Percentiles rank a stretch among this genome's conserved stretches.
phyloP scores from a whole-genome alignment of 225 moss, liverwort and hornwort species.

The Bryoerythrophyllum caledonicum region DNA sequence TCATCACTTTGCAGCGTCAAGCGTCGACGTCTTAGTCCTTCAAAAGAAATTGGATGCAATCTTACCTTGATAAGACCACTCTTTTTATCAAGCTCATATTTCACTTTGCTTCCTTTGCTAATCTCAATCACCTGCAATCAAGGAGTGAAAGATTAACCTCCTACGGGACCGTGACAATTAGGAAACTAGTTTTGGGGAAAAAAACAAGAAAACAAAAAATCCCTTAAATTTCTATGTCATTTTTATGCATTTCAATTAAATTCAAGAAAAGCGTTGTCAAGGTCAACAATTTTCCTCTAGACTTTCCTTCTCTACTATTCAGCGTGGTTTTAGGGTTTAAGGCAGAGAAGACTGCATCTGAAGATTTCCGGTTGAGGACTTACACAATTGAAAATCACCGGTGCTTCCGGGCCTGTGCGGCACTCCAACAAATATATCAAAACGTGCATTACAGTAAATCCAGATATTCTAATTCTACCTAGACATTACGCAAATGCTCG shows the following conservation, averaged over 20 bases:
- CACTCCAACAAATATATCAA: constrained; percentile 2
- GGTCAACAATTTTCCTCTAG: too few species aligned
- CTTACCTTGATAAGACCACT: constrained; percentile 86
- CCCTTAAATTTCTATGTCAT: too few species aligned
- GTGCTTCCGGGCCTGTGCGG: constrained; percentile 74
- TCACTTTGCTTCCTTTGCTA: constrained; percentile 84
- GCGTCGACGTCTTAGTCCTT: background rate
- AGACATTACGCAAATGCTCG: background rate
- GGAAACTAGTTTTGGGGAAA: too few species aligned
- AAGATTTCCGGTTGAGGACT: constrained; percentile 13
- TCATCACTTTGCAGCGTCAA: background rate
- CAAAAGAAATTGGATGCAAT: background rate
- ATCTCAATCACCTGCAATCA: constrained; percentile 80
- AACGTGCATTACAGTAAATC: background rate
- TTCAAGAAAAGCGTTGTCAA: too few species aligned
- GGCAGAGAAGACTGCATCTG: background rate
- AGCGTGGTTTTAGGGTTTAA: too few species aligned
- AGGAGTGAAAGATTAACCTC: background rate
- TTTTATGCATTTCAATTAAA: too few species aligned
- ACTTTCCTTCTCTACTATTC: too few species aligned
- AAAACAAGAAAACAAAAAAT: too few species aligned
- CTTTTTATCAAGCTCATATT: constrained; percentile 88
- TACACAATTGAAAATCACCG: constrained; percentile 79
- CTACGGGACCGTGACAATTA: too few species aligned
- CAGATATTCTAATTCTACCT: background rate